These are phyloP conservation scores for Bipolaris bicolor DNA, from an alignment of 2,329 filamentous ascomycete genomes.

Conservation along the genomic window DNA sequence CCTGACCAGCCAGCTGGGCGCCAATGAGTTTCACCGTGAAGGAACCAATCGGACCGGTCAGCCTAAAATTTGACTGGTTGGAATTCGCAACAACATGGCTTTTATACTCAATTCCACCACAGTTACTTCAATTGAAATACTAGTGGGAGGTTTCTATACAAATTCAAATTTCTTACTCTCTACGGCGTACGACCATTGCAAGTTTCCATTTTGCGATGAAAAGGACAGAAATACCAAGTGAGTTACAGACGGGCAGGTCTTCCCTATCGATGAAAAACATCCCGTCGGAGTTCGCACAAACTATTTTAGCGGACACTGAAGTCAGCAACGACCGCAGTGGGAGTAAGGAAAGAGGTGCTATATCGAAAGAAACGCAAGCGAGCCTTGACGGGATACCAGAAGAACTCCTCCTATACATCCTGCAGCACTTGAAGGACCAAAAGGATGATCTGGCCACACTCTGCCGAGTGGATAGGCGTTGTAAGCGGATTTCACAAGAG, in stretches of 20 bases:
- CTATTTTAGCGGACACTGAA: constrained; percentile 1
- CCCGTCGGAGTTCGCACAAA: neutral
- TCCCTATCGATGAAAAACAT: neutral
- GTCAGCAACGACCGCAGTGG: neutral
- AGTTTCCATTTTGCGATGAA: too few species aligned
- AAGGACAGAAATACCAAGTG: too few species aligned
- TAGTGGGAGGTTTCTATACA: too few species aligned
- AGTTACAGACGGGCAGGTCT: constrained; percentile 9
- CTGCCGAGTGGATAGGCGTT: constrained; percentile 7
- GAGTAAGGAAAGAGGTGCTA: neutral
- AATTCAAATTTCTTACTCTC: too few species aligned
- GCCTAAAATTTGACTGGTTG: too few species aligned
- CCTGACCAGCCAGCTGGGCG: too few species aligned
- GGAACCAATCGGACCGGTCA: too few species aligned
- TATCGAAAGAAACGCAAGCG: neutral
- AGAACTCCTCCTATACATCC: constrained; percentile 10
- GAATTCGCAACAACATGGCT: too few species aligned
- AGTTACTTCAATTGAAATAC: too few species aligned
- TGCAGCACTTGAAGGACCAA: neutral
- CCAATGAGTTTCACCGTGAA: too few species aligned
- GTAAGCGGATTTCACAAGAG: constrained; percentile 8
- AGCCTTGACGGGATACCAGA: constrained; percentile 12
- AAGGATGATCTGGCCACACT: constrained; percentile 2
- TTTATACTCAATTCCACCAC: too few species aligned
- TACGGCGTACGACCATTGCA: too few species aligned